Conservation (phyloP, 768 basidiomycete species). For the Rhodotorula sphaerocarpa region DNA sequence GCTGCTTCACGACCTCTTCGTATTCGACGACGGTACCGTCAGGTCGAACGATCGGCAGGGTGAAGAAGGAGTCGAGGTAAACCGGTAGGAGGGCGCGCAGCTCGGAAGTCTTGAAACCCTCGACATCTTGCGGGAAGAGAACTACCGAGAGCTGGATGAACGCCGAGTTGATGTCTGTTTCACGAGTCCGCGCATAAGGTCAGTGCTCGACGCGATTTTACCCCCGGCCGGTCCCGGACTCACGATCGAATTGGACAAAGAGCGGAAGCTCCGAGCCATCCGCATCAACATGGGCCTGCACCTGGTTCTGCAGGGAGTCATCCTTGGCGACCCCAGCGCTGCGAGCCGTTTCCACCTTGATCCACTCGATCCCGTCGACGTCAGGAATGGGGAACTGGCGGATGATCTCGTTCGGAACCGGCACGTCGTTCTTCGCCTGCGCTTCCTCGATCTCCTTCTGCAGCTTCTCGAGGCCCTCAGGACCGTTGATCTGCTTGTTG, state of each 20-base stretch:
- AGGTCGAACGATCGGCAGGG: constrained; percentile 65
- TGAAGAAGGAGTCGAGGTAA: constrained; percentile 78
- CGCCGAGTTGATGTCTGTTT: constrained; percentile 62
- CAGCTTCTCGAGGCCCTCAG: constrained; percentile 66
- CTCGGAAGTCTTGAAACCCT: constrained; percentile 46
- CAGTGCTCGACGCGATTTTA: too few species aligned
- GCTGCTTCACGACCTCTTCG: constrained; percentile 81
- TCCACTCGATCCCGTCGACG: constrained; percentile 86
- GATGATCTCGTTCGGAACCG: constrained; percentile 72
- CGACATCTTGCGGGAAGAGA: constrained; percentile 66
- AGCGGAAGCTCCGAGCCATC: constrained; percentile 69
- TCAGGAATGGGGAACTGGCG: constrained; percentile 82
- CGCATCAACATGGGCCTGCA: constrained; percentile 57
- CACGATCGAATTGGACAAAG: constrained; percentile 79
- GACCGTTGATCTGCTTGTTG: constrained; percentile 64
- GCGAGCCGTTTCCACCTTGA: constrained; percentile 62
- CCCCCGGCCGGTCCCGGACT: too few species aligned
- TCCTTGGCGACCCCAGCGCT: constrained; percentile 50
- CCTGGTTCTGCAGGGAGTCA: constrained; percentile 38
- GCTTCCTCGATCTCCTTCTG: constrained; percentile 65
- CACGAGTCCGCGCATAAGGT: too few species aligned
- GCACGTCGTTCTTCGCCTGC: constrained; percentile 72
- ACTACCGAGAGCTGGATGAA: constrained; percentile 75
- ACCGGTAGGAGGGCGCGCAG: constrained; percentile 69
- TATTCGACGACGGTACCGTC: constrained; percentile 64